Evolutionary conservation across 345 rosid species (phyloP), one percentile per base, ranked within the genome.

Genomic region (Microcos paniculata): DNA sequence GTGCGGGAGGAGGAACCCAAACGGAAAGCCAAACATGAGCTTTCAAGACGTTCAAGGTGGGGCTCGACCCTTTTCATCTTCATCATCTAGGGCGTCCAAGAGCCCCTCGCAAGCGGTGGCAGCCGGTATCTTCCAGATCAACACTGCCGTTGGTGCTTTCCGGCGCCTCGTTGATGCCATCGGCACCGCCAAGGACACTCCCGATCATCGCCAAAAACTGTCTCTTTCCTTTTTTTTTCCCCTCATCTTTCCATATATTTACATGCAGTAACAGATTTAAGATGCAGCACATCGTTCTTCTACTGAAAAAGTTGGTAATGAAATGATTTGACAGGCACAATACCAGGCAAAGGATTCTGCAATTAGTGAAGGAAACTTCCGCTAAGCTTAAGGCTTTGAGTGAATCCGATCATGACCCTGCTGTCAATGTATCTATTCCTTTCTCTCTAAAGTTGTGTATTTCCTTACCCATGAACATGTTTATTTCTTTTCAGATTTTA

Each of bases 71-170:
- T 58, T 84, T 16, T 58, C 87, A 0, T 78, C 86, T 21, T 75
- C 83, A 0, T 53, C 82, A 8, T 66, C 83, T 15, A 53, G 80
- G 62, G 70, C 80, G 55, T 76, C 88, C 9, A 84, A 80, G 76
- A 81, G 64, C 75, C 85, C 88, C 16, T 81, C 88, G 4, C 90
- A 87, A 74, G 82, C 83, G 4, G 87, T 90, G 28, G 89, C 91
- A 33, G 89, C 90, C 26, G 87, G 87, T 26, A 90, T 90, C 73
- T 90, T 90, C 87, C 91, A 90, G 84, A 88, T 87, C 84, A 88
- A 88, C 85, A 90, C 91, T 11, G 87, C 85, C 76, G 90, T 90
- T 52, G 76, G 90, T 45, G 90, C 83, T 67, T 86, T 90, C 58
- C 91, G 89, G 56, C 89, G 94, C 12, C 90, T 88, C 61, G 90